Conservation (phyloP, 2,329 filamentous ascomycete species). For the Calonectria hawksworthii region DNA sequence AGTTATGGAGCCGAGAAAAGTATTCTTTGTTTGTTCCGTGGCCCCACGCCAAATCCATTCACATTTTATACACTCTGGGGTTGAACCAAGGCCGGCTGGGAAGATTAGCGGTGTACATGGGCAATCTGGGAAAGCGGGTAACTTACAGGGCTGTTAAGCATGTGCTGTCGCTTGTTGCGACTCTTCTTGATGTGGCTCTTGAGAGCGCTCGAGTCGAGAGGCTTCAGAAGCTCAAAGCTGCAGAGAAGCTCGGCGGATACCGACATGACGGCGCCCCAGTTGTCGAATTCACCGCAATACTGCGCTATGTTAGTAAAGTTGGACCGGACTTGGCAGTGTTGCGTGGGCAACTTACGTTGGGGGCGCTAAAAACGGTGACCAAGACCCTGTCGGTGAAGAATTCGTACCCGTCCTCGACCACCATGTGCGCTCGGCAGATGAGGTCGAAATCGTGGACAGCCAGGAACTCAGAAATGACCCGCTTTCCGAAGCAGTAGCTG, state of each 20-base stretch:
- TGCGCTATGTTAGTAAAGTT: slow-evolving; percentile 56
- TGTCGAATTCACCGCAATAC: slow-evolving; percentile 99
- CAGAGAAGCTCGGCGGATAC: slow-evolving; percentile 94
- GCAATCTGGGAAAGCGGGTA: background rate
- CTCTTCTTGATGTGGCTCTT: slow-evolving; percentile 99
- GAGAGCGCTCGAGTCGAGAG: slow-evolving; percentile 92
- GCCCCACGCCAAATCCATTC: slow-evolving; percentile 26
- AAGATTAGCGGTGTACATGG: slow-evolving; percentile 23
- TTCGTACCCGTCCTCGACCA: slow-evolving; percentile 98
- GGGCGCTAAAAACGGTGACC: slow-evolving; percentile 97
- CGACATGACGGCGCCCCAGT: slow-evolving; percentile 99
- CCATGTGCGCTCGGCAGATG: slow-evolving; percentile 98
- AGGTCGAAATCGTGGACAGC: slow-evolving; percentile 96
- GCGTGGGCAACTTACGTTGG: slow-evolving; percentile 78
- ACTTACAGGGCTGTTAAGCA: slow-evolving; percentile 96
- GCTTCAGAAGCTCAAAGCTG: slow-evolving; percentile 97
- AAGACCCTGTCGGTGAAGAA: slow-evolving; percentile 97
- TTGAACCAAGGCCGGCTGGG: slow-evolving; percentile 67
- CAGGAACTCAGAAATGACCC: slow-evolving; percentile 96
- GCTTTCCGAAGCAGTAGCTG: slow-evolving; percentile 98
- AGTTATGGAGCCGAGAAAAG: slow-evolving; percentile 15
- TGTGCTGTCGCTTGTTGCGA: slow-evolving; percentile 91
- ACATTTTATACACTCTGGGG: slow-evolving; percentile 67
- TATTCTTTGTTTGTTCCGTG: slow-evolving; percentile 35
- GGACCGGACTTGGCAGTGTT: background rate